phyloP scores from a whole-genome alignment of 2,329 filamentous ascomycete species.

The Berkeleyomyces basicola region DNA sequence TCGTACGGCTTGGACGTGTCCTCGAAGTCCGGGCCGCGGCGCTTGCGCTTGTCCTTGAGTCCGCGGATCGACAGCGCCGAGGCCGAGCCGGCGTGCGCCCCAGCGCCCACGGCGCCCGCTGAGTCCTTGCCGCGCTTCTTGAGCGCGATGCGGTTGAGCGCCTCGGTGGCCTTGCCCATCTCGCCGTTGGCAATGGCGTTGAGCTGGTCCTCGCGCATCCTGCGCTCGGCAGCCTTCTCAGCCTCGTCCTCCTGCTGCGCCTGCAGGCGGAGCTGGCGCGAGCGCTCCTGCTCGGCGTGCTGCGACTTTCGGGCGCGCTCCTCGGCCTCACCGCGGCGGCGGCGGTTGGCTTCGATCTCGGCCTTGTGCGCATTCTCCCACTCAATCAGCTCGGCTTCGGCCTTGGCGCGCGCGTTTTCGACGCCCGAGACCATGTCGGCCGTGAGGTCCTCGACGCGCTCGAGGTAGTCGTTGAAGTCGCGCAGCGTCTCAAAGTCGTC shows the following conservation, averaged over 20 bases:
- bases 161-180: conserved; percentile 40
- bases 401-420: conserved; percentile 40
- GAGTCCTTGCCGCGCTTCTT: conserved; percentile 51
- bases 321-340: conserved; percentile 38
- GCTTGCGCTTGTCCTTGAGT: conserved; percentile 33
- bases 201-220: conserved; percentile 52
- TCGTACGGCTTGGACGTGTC: conserved; percentile 61
- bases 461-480: conserved; percentile 86
- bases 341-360: conserved; percentile 46
- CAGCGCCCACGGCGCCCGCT: conserved; percentile 1
- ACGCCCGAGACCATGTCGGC: conserved; percentile 67
- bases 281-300: conserved; percentile 49
- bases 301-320: conserved; percentile 37
- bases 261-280: conserved; percentile 38
- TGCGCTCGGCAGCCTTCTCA: conserved; percentile 46
- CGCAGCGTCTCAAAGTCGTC: conserved; percentile 77
- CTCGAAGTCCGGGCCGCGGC: conserved; percentile 21
- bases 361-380: conserved; percentile 61
- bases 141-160: conserved; percentile 45
- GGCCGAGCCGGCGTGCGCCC: conserved; percentile 11
- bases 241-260: conserved; percentile 53
- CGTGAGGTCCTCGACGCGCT: conserved; percentile 78
- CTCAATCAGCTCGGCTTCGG: conserved; percentile 29
- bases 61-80: conserved; percentile 55
- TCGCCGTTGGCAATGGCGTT: conserved; percentile 48